Percentiles rank a stretch among this genome's conserved stretches.
phyloP scores from a whole-genome alignment of 2,329 filamentous ascomycete species.

The Aspergillus viridinutans region DNA sequence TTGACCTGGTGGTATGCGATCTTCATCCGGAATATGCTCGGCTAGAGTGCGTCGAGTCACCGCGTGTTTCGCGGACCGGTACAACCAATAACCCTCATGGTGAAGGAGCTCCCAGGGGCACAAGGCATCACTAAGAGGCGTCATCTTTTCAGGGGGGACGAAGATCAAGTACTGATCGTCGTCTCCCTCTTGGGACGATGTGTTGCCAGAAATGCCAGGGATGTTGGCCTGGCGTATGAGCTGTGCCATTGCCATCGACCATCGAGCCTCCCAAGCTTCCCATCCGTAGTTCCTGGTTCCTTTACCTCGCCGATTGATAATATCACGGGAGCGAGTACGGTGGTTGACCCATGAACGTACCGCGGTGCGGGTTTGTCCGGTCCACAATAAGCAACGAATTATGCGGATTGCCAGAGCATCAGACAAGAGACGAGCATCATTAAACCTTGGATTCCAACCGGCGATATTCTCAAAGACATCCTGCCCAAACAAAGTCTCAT shows the following conservation, averaged over 20 bases:
- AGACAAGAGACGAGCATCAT: slow-evolving; percentile 83
- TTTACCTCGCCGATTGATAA: slow-evolving; percentile 77
- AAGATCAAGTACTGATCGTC: slow-evolving; percentile 36
- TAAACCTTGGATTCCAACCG: slow-evolving; percentile 85
- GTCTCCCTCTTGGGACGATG: slow-evolving; percentile 20
- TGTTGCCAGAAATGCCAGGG: slow-evolving; percentile 39
- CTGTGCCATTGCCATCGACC: slow-evolving; percentile 60
- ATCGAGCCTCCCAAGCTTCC: slow-evolving; percentile 85
- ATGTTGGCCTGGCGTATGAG: slow-evolving; percentile 52
- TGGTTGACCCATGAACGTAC: slow-evolving; percentile 78
- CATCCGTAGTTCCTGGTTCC: slow-evolving; percentile 88
- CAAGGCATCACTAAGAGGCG: slow-evolving; percentile 47
- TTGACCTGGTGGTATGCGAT: slow-evolving; percentile 52
- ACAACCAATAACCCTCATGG: slow-evolving; percentile 60
- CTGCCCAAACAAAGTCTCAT: slow-evolving; percentile 74
- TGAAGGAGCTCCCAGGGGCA: slow-evolving; percentile 57
- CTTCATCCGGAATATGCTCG: slow-evolving; percentile 55
- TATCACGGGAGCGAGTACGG: slow-evolving; percentile 65
- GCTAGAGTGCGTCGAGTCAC: slow-evolving; percentile 49
- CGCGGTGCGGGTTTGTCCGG: slow-evolving; percentile 71
- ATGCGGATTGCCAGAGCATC: slow-evolving; percentile 77
- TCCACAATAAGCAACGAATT: slow-evolving; percentile 78
- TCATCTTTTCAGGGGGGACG: slow-evolving; percentile 49
- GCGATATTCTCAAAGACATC: slow-evolving; percentile 86
- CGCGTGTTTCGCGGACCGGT: slow-evolving; percentile 51